phyloP scores from a whole-genome alignment of 345 rosid genomes.

The Zanthoxylum bungeanum region DNA sequence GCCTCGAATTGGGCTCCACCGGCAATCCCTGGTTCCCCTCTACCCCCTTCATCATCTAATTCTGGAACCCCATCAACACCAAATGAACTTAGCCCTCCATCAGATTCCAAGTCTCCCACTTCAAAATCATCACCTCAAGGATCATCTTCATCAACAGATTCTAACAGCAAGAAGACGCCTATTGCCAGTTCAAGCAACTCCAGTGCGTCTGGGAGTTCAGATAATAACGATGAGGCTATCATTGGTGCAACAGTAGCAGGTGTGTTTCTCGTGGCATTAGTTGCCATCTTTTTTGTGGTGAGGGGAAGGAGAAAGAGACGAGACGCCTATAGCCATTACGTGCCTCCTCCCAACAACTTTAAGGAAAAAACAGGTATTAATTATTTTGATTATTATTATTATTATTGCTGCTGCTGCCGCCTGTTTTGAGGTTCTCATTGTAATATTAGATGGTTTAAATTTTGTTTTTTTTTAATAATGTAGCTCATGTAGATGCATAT shows the following conservation, averaged over 20 bases:
- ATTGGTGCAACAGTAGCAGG: conserved; percentile 47
- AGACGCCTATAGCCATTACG: conserved; percentile 32
- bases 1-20: conserved; percentile 30
- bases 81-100: background rate
- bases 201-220: conserved; percentile 1
- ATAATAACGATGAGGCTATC: conserved; percentile 12
- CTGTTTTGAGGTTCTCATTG: background rate
- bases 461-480: background rate
- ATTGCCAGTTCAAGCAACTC: background rate
- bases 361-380: conserved; percentile 62
- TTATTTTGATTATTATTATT: too few relatives aligned
- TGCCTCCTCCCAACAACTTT: conserved; percentile 51
- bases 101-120: conserved; percentile 16
- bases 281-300: conserved; percentile 39
- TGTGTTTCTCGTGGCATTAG: conserved; percentile 43
- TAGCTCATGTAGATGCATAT: conserved; percentile 45
- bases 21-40: conserved; percentile 19
- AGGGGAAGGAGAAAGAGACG: conserved; percentile 43
- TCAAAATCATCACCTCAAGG: background rate
- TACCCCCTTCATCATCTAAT: conserved; percentile 29
- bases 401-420: too few relatives aligned
- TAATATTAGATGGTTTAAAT: background rate
- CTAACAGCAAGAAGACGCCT: background rate
- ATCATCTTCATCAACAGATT: background rate
- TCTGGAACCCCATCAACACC: conserved; percentile 27